phyloP scores from a whole-genome alignment of 2,329 filamentous ascomycete species.

The Balansia obtecta region DNA sequence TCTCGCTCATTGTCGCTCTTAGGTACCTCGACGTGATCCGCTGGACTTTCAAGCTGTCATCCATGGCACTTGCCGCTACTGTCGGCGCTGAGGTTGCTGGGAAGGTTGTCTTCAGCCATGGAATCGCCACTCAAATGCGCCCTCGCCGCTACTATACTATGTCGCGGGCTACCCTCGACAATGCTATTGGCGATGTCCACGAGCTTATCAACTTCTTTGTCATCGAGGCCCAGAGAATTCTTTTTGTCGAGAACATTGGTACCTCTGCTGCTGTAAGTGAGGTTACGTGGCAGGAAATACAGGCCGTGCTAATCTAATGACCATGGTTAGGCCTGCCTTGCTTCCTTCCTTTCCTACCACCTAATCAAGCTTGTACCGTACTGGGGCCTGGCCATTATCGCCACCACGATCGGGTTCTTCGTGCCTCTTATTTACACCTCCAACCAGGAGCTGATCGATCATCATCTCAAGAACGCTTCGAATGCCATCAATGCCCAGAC shows the following conservation, averaged over 20 bases:
- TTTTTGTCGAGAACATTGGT: constrained; percentile 55
- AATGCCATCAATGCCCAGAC: constrained; percentile 51
- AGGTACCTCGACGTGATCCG: constrained; percentile 55
- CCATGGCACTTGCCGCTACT: constrained; percentile 47
- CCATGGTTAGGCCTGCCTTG: constrained; percentile 38
- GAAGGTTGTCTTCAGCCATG: constrained; percentile 47
- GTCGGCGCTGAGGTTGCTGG: constrained; percentile 48
- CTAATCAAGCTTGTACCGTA: constrained; percentile 58
- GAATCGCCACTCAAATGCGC: constrained; percentile 52
- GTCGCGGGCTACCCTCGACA: constrained; percentile 48
- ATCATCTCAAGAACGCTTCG: constrained; percentile 44
- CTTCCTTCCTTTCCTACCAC: constrained; percentile 53
- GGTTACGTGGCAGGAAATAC: constrained; percentile 6
- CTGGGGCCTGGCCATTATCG: constrained; percentile 54
- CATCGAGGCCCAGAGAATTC: constrained; percentile 55
- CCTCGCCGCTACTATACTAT: constrained; percentile 57
- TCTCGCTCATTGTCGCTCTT: constrained; percentile 48
- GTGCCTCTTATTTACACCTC: constrained; percentile 50
- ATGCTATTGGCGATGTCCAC: constrained; percentile 49
- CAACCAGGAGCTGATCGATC: constrained; percentile 59
- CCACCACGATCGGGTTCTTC: constrained; percentile 47
- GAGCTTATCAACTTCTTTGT: constrained; percentile 62
- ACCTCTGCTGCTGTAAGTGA: constrained; percentile 47
- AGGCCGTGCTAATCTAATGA: neutral
- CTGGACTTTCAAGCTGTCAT: constrained; percentile 53